phyloP scores from a whole-genome alignment of 2,329 filamentous ascomycete species.

The Neonectria punicea region DNA sequence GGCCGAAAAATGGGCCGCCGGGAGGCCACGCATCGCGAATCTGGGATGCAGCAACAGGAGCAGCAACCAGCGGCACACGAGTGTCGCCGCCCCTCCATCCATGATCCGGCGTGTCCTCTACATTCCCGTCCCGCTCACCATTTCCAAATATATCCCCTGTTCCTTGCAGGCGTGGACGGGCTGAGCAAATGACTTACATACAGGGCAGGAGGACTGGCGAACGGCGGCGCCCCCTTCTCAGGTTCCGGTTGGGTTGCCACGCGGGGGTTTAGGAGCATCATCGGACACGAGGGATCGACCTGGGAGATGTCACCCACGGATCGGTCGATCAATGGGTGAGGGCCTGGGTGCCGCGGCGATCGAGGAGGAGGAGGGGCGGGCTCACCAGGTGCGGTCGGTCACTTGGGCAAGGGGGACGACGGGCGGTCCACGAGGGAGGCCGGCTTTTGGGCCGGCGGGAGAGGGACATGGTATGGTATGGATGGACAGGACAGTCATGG shows the following conservation, averaged over 20 bases:
- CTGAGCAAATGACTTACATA: conserved; percentile 26
- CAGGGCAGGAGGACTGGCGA: conserved; percentile 5
- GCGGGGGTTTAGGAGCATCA: conserved; percentile 5
- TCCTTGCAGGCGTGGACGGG: conserved; percentile 30
- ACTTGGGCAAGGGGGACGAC: conserved; percentile 27
- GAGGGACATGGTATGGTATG: neutral
- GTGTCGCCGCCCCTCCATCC: conserved; percentile 12
- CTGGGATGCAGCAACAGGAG: conserved; percentile 28
- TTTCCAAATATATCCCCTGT: conserved; percentile 31
- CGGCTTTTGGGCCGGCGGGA: conserved; percentile 36
- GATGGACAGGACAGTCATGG: neutral
- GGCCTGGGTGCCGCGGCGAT: conserved; percentile 17
- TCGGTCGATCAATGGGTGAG: conserved; percentile 18
- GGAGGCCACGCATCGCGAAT: conserved; percentile 39
- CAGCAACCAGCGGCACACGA: conserved; percentile 10
- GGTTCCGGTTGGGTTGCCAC: neutral
- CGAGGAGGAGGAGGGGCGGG: neutral
- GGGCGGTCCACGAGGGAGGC: conserved; percentile 37
- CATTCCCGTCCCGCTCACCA: neutral
- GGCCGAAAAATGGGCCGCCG: conserved; percentile 38
- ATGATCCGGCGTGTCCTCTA: neutral
- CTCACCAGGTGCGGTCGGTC: conserved; percentile 4
- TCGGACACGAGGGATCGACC: neutral
- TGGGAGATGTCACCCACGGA: conserved; percentile 12
- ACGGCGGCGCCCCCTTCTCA: neutral